Evolutionary conservation across 345 rosid species (phyloP), one percentile per base, ranked within the genome.

Genomic region (Eucalyptus sp.): DNA sequence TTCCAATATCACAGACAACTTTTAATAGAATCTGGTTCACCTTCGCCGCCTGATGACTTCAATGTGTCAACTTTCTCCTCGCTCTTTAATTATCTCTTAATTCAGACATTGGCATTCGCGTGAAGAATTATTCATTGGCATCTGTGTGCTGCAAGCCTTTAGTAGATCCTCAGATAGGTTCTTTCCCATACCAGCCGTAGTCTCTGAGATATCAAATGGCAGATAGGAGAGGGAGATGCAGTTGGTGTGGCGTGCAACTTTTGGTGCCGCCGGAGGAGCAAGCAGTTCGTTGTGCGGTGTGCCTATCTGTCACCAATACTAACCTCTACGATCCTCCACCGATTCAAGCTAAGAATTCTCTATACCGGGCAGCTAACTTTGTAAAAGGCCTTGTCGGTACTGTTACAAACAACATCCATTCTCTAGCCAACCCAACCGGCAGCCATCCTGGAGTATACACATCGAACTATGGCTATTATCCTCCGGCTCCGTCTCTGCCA

Each of bases 161-260:
- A 18, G 13, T 37, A 37, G 83, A 76, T 76, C 83, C 83, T 76
- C 48, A 6, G 83, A 76, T 76, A 37, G 48, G 24, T 76, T 44
- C 29, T 76, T 76, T 76, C 48, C 84, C 48, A 41, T 76, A 41
- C 27, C 84, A 76, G 0, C 15, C 84, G 48, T 41, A 11, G 48
- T 76, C 84, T 41, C 48, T 41, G 48, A 41, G 84, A 20, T 41
- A 76, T 76, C 48, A 20, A 76, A 76, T 76, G 84, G 84, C 48
- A 20, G 14, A 91, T 83, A 91, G 92, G 86, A 92, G 87, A 64
- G 93, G 92, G 88, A 89, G 90, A 56, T 96, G 99, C 92, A 86
- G 91, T 37, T 88, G 92, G 58, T 96, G 99, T 76, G 91, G 94
- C 16, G 88, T 88, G 91, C 88, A 91, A 81, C 94, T 96, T 87